A percentile compares a stretch with the other conserved stretches of the same genome.
These are phyloP conservation scores for Ulota crispa DNA, from an alignment of 225 moss, liverwort and hornwort species.

Conservation along the genomic window DNA sequence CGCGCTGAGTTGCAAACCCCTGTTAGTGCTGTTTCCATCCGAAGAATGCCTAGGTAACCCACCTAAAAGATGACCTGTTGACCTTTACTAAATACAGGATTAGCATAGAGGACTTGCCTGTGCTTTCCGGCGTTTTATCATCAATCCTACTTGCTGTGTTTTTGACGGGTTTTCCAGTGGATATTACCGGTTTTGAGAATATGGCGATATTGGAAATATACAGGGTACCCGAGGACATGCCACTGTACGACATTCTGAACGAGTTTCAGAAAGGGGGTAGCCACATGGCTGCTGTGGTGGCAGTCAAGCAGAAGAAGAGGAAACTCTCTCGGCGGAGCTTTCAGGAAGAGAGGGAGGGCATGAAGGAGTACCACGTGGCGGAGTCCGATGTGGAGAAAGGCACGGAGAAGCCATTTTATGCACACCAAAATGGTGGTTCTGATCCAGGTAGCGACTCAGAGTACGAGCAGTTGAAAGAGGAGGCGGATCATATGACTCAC, in stretches of 20 bases:
- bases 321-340: background rate
- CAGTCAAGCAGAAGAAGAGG: conserved; percentile 25
- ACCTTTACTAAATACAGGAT: background rate
- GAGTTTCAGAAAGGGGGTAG: conserved; percentile 35
- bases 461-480: conserved; percentile 21
- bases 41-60: conserved; percentile 61
- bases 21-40: conserved; percentile 59
- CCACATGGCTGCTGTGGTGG: conserved; percentile 37
- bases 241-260: conserved; percentile 23
- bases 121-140: background rate
- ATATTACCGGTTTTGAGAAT: background rate
- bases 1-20: conserved; percentile 65
- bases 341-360: conserved; percentile 37
- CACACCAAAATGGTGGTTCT: background rate
- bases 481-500: background rate
- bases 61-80: background rate
- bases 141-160: background rate
- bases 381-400: conserved; percentile 45
- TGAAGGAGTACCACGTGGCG: conserved; percentile 28
- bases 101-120: background rate
- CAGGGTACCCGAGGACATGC: conserved; percentile 32
- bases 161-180: background rate
- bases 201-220: background rate
- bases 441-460: conserved; percentile 19
- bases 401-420: background rate